Evolutionary conservation across 2,329 filamentous ascomycete genomes (phyloP), one percentile per base, ranked within the genome.

Genomic region (Cryphonectria japonica): DNA sequence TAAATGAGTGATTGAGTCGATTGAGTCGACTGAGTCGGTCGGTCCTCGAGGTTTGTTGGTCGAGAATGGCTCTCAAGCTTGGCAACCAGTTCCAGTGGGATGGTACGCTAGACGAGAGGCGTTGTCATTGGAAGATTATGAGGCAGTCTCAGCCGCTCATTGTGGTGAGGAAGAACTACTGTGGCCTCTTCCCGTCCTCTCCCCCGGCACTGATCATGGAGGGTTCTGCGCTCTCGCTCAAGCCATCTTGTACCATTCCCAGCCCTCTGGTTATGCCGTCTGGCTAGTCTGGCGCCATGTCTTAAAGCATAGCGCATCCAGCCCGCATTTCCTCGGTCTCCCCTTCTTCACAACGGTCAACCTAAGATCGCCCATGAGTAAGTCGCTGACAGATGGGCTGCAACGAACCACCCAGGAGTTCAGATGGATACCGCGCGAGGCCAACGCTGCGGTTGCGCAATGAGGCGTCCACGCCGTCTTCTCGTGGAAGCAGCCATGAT

Each of bases 81-180:
- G 70, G 70, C 66, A 66, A 59, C 71, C 52, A 66, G 67, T 60
- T 68, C 71, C 71, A 71, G 61, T 67, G 64, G 68, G 43, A 62
- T 70, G 71, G 71, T 54, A 70, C 71, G 59, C 68, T 69, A 72
- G 66, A 59, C 52, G 52, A 29, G 41, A 59, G 59, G 68, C 52
- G 65, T 67, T 67, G 66, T 57, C 34, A 46, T 37, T 41, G 52
- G 61, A 50, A 67, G 29, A n/a, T n/a, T n/a, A 66, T 43, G 65
- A 66, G 61, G 50, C 46, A 43, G 61, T 64, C 68, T 65, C 61
- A 70, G 69, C 63, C 68, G 59, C 61, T 64, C 62, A 64, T 62
- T 62, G 50, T 59, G 37, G 37, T 39, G 8, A 8, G 37, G 22
- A 37, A 66, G 41, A 34, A 34, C 26, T 26, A n/a, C 34, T 59